phyloP scores from a whole-genome alignment of 768 basidiomycete species.

The Sistotremastrum niveocremeum region DNA sequence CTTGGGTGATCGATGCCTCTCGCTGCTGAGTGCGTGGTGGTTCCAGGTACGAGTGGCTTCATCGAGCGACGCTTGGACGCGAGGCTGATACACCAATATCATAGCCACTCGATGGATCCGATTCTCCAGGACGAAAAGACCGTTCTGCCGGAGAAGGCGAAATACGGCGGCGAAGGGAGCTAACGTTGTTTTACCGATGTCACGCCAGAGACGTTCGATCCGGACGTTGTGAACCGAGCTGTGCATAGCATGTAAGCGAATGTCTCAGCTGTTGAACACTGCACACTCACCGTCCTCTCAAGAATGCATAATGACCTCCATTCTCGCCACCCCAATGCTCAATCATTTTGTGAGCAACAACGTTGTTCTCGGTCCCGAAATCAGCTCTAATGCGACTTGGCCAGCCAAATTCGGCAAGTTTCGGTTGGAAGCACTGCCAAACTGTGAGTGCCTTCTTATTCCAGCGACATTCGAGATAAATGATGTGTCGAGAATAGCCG shows the following conservation, averaged over 20 bases:
- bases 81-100: constrained; percentile 16
- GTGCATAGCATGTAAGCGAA: too few relatives aligned
- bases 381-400: too few relatives aligned
- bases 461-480: constrained; percentile 5
- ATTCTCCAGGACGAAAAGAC: constrained; percentile 15
- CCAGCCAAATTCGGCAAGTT: too few relatives aligned
- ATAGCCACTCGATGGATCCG: constrained; percentile 11
- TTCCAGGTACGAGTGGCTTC: constrained; percentile 15
- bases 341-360: constrained; percentile 10
- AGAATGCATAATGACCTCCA: too few relatives aligned
- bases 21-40: constrained; percentile 14
- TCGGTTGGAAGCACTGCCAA: too few relatives aligned
- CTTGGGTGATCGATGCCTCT: constrained; percentile 8
- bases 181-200: constrained; percentile 17
- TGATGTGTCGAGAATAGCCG: constrained; percentile 6
- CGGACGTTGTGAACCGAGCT: constrained; percentile 18
- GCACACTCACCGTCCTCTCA: too few relatives aligned
- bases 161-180: constrained; percentile 18
- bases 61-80: constrained; percentile 16
- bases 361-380: constrained; percentile 6
- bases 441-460: constrained; percentile 10
- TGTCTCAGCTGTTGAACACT: too few relatives aligned
- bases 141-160: constrained; percentile 13
- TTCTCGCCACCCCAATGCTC: constrained; percentile 1
- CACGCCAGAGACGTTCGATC: constrained; percentile 16